Percentiles rank a stretch among this genome's conserved stretches.
Evolutionary conservation across 805 yeast species (phyloP).

Genomic region (Zygosaccharomyces kombuchaensis): DNA sequence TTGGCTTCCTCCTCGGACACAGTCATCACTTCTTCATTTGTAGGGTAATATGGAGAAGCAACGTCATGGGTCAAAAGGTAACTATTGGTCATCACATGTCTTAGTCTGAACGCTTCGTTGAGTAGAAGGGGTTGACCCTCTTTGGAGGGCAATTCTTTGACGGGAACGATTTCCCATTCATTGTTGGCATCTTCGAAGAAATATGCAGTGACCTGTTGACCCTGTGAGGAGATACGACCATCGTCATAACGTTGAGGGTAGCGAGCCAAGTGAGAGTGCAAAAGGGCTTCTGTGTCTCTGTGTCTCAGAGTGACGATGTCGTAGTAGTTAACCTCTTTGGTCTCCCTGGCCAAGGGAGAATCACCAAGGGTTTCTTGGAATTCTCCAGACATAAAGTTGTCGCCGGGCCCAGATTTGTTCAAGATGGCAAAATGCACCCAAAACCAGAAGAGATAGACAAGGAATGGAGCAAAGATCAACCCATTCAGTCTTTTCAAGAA

Average conservation of each 20-base stretch:
- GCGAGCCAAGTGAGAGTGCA: slow-evolving; percentile 73
- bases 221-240: slow-evolving; percentile 90
- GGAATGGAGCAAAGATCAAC: slow-evolving; percentile 74
- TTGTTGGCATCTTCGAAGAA: slow-evolving; percentile 57
- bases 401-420: slow-evolving; percentile 91
- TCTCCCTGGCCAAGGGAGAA: slow-evolving; percentile 64
- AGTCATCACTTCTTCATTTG: slow-evolving; percentile 91
- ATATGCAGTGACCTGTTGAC: slow-evolving; percentile 87
- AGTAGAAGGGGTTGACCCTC: slow-evolving; percentile 52
- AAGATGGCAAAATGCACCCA: slow-evolving; percentile 83
- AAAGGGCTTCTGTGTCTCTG: slow-evolving; percentile 68
- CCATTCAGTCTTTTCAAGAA: slow-evolving; percentile 67
- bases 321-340: slow-evolving; percentile 67
- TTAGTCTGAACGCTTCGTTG: slow-evolving; percentile 72
- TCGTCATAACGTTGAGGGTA: slow-evolving; percentile 95
- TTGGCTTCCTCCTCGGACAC: slow-evolving; percentile 56
- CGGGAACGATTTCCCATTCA: slow-evolving; percentile 83
- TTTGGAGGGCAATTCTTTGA: slow-evolving; percentile 40
- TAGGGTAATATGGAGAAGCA: slow-evolving; percentile 86
- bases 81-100: slow-evolving; percentile 77
- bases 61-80: slow-evolving; percentile 87
- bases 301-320: slow-evolving; percentile 77
- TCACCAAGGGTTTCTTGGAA: slow-evolving; percentile 92
- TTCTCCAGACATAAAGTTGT: slow-evolving; percentile 86
- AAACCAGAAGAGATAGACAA: slow-evolving; percentile 84